Percentiles rank a stretch among this genome's conserved stretches.
Conservation (phyloP, 2,329 filamentous ascomycete genomes). For the Fusarium sp. region DNA sequence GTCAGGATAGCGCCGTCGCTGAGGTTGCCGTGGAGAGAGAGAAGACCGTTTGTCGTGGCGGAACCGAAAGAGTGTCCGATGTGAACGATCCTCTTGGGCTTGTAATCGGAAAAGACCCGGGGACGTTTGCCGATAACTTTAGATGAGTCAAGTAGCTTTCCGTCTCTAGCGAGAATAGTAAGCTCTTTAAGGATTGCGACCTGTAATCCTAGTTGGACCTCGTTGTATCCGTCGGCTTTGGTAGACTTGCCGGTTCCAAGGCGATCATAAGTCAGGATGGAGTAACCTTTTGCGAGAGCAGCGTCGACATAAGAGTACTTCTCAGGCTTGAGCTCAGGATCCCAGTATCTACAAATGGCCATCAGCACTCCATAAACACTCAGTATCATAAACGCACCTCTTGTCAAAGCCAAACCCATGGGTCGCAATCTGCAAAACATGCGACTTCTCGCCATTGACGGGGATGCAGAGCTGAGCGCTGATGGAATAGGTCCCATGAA, state of each 20-base stretch:
- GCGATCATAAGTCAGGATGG: not conserved
- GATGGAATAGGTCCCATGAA: not conserved
- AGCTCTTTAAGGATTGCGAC: not conserved
- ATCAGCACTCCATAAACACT: too few species aligned
- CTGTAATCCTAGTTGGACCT: not conserved
- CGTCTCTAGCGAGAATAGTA: not conserved
- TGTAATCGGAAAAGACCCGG: not conserved
- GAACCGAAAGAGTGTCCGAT: not conserved
- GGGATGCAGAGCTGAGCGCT: not conserved
- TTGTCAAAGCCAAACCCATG: not conserved
- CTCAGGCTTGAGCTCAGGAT: not conserved
- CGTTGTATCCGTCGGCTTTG: not conserved
- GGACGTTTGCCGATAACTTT: fast-evolving
- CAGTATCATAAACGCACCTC: too few species aligned
- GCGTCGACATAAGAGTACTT: not conserved
- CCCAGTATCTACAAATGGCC: too few species aligned
- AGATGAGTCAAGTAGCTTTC: not conserved
- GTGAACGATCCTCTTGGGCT: not conserved
- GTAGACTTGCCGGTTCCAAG: not conserved
- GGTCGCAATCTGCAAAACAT: not conserved
- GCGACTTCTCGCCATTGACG: not conserved
- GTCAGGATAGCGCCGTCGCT: not conserved
- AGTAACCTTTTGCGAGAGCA: not conserved
- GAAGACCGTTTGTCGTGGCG: not conserved
- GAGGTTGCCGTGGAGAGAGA: not conserved